Base-by-base conservation (phyloP, 1,139 yeast genomes). In the Suhomyces chickasaworum region DNA sequence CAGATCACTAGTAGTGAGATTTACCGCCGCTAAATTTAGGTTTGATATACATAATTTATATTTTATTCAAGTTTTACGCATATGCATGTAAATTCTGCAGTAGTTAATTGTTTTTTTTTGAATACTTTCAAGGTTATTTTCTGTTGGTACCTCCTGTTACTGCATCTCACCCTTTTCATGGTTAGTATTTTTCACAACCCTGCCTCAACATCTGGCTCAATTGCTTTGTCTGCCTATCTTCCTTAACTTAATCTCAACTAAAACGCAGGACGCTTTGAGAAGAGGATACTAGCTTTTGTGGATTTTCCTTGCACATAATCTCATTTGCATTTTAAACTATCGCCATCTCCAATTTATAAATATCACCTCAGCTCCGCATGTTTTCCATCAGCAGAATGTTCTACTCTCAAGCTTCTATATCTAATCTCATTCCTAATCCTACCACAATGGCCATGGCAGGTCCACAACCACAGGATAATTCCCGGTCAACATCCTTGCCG, bases 401-500 rank as follows among this genome's bases (percentile, higher is more conserved):
- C 36, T 42, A 42, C 33, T 36, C 42, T 21, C 46, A 42, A 23
- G 45, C 39, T 21, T 23, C 44, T 12, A 13, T 29, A 29, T 22
- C 37, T 18, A 34, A 30, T 25, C 27, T 37, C 15, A 21, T 21
- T 16, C 32, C 45, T 13, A 20, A 8, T 8, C 34, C 35, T 16
- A 27, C 34, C 37, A 7, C 29, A 4, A 17, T 31, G 29, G 23
- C 36, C 27, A 34, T 38, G 42, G 12, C 32, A 7, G 31, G 25
- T 2, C 42, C 39, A 7, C n/a, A 25, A 7, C 32, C 42, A 12
- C 16, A 23, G 15, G 27, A 29, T 13, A 23, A 7, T 7, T 30
- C 32, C 30, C 41, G 39, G n/a, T 38, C 50, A 15, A 47, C 42
- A 7, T 37, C 49, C 20, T 59, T 71, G 37, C 77, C 77, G 8